Base-by-base conservation (phyloP, 2,329 filamentous ascomycete species). In the Penicillium thymicola region DNA sequence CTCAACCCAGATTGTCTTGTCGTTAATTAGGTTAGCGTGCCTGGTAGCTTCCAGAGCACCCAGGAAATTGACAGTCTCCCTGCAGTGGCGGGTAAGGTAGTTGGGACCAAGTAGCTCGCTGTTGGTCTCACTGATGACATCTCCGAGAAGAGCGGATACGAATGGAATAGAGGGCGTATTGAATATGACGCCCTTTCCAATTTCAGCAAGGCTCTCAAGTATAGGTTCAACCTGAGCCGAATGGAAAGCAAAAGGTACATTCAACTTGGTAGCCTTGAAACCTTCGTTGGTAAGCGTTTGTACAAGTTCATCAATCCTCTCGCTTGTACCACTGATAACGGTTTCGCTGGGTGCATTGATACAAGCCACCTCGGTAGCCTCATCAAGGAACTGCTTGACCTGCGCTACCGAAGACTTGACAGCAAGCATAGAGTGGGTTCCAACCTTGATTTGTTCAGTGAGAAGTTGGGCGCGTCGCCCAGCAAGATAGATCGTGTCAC, bases 1-100 rank as follows among this genome's bases (percentile, higher is more conserved):
- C 81, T 92, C 89, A 55, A 91, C 77, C 85, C 86, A 90, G 23
- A 88, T 79, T 14, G 87, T 89, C 76, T 87, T 86, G 63, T 87
- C 85, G 60, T 87, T 82, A 55, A 89, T 85, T 23, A 83, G 71
- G 60, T 66, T 68, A 4, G 63, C 59, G 8, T 71, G 69, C 34
- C 70, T 65, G 5, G 72, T 76, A 9, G 74, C 70, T 37, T 75
- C 70, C 4, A 81, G 58, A 18, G 73, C 78, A 46, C 68, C 72
- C 5, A 76, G 64, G 63, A 81, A 79, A 61, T 79, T 75, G 42
- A 82, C 79, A 3, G 76, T 70, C 59, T 77, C 74, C 18, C 79
- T 72, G 51, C 73, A 75, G 55, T 77, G 73, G 11, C 70, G 67
- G 23, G 68, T 70, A 34, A 80, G 60, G 53, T 81, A 81, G 36